Evolutionary conservation across 2,329 filamentous ascomycete species (phyloP), one percentile per base, ranked within the genome.

Genomic region (Talaromyces sp.): DNA sequence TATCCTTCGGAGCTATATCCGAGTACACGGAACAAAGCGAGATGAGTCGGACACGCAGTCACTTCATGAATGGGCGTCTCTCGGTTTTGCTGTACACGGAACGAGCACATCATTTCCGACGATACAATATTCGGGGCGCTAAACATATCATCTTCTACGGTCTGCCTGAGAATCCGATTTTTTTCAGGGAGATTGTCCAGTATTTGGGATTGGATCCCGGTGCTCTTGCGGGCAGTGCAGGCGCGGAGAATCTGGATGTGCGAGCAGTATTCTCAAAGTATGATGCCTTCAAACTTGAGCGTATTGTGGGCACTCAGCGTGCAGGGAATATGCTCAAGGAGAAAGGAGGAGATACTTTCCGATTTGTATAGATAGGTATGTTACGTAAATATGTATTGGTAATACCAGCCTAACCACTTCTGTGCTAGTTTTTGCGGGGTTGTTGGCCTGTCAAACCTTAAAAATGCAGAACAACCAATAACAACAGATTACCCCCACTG

Each of bases 71-170:
- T 39, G 94, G 92, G 5, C 82, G 91, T 15, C 89, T 97, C 70
- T 85, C 85, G 19, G 82, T 97, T 17, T 75, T 99, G 39, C 78
- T 99, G 15, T 99, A 97, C 75, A 95, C 92, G 1, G 93, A 96
- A 72, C 86, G 94, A 60, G 89, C 92, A n/a, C 94, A 99, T 74
- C 94, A 99, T 74, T 97, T 97, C 80, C 85, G 91, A 52, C 83
- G 94, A n/a, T 91, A 94, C 69, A 83, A 84, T 64, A 81, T 99
- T 56, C 83, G 85, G 36, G 94, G 94, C 21, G 91, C 94, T 13
- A 87, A 86, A 71, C 81, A 86, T 40, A 83, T 97, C n/a, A 81
- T 97, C 53, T 88, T 96, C 79, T 97, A 97, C 71, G 89, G 87
- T 1, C 73, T 97, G 33, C 94, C 94, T 0, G 93, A 97, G 66